Evolutionary conservation across 306 rosid genomes (phyloP), one percentile per base, ranked within the genome.

Genomic region (Mucuna pruriens): DNA sequence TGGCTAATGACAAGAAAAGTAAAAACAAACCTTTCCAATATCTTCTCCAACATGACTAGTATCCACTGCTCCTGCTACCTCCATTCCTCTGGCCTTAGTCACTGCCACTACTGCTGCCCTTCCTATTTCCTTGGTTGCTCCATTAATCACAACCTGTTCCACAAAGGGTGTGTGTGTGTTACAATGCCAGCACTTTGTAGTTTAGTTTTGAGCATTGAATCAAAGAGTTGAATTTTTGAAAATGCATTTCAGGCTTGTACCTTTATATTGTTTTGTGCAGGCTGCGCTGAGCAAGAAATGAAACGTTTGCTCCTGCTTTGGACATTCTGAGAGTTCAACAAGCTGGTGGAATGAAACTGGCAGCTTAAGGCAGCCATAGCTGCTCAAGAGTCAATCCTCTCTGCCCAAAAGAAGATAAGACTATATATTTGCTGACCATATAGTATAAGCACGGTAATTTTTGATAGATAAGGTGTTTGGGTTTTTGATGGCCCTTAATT

Each of bases 91-190:
- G 34, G 90, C 90, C 70, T 85, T 95, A 9, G 89, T 93, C 80
- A 95, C 96, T 63, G 97, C 99, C 71, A 84, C 79, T 8, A 93
- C 84, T 40, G 99, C 98, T 15, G 98, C 98, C 63, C 92, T 90
- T 79, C 99, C 98, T 76, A 95, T 89, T 83, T 95, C 99, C 88
- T 95, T 95, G 9, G 98, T 93, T 73, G 96, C 98, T 74, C 96
- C 97, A 86, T 95, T 95, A 78, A 95, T 83, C 81, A 95, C 89
- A 4, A 93, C 97, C 99, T 90, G 36, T 46, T 49, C 52, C 55
- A 25, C 60, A 73, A 71, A 51, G 10, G 29, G 40, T 29, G 36
- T 4, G 29, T 51, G 40, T 29, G 36, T 4, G 29, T 51, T 63
- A 2, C 74, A 46, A 71, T 29, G 6, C 42, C 42, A 67, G 10